Evolutionary conservation across 306 rosid species (phyloP).

Genomic region (Fragaria nilgerrensis): DNA sequence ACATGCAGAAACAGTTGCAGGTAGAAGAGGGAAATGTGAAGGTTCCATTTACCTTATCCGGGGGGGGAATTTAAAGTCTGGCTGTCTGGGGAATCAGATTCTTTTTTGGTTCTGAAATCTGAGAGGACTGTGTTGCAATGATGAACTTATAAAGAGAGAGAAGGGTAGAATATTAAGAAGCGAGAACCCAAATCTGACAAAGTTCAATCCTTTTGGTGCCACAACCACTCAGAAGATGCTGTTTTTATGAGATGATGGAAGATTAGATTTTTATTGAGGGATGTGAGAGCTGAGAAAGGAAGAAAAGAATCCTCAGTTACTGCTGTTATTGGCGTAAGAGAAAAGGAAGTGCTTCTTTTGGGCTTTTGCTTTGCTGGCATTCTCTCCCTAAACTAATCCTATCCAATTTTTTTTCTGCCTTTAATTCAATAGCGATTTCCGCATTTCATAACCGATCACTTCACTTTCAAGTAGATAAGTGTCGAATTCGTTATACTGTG

Average conservation of each 20-base stretch:
- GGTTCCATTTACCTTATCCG: constrained; percentile 47
- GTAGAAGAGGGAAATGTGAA: constrained; percentile 31
- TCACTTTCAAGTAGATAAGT: background rate
- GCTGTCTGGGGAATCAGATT: constrained; percentile 27
- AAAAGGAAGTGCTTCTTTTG: constrained; percentile 15
- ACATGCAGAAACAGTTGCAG: constrained; percentile 5
- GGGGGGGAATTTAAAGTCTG: constrained; percentile 34
- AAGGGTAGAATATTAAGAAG: constrained; percentile 13
- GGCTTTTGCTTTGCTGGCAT: constrained; percentile 31
- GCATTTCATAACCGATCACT: background rate
- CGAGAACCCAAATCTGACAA: constrained; percentile 54
- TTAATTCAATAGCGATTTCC: background rate
- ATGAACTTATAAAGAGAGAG: background rate
- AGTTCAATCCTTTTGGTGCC: constrained; percentile 26
- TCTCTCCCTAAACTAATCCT: background rate
- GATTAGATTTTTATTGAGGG: background rate
- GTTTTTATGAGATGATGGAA: background rate
- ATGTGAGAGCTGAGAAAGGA: constrained; percentile 29
- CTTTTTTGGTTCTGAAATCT: constrained; percentile 32
- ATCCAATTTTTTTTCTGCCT: background rate
- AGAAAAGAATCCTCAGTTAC: constrained; percentile 20
- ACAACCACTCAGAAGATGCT: constrained; percentile 28
- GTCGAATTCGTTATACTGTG: background rate
- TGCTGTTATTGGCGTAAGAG: constrained; percentile 31
- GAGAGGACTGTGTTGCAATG: constrained; percentile 16